Base-by-base conservation (phyloP, 2,329 filamentous ascomycete genomes). In the Aspergillus fumigatiaffinis region DNA sequence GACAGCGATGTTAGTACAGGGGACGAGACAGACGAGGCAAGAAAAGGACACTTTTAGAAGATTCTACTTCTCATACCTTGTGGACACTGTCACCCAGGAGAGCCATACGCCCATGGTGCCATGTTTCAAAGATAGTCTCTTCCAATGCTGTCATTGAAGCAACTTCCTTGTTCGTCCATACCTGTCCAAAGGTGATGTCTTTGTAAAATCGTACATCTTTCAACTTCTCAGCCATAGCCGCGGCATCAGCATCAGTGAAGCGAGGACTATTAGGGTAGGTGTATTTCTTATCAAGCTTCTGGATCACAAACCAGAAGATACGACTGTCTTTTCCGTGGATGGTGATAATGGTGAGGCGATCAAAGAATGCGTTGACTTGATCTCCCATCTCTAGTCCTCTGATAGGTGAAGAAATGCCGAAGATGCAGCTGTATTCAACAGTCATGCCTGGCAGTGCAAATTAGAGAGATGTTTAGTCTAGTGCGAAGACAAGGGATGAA, bases 381-480 rank as follows among this genome's bases (percentile, higher is more conserved):
- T 67, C 63, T 25, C 64, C 60, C 0, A 44, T 42, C 28, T 55
- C 26, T 4, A 67, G 53, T 3, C 61, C 62, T 14, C 46, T 17
- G 3, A 64, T 56, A 8, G 47, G 23, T 1, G 46, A 59, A 0
- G 69, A 69, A 10, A 73, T 69, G 6, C 71, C 71, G 28, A 71
- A 70, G 8, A 74, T 54, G 50, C 68, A 70, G 17, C 61, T 60
- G 46, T 68, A 75, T 49, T 70, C 65, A 4, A 66, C 63, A 4
- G 50, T 63, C 59, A 63, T 60, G 26, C 41, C 63, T 64, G 21
- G 21, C 6, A 42, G 14, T 3, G 25, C 25, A 25, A 25, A 25
- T 25, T 25, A 25, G 3, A 25, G 25, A 25, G 5, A 25, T 25
- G 3, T 25, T 25, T 25, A 25, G 3, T 25, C 5, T 25, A 25